Evolutionary conservation across 1,139 yeast genomes (phyloP).

Genomic region (Lodderomyces orthopsilosis): DNA sequence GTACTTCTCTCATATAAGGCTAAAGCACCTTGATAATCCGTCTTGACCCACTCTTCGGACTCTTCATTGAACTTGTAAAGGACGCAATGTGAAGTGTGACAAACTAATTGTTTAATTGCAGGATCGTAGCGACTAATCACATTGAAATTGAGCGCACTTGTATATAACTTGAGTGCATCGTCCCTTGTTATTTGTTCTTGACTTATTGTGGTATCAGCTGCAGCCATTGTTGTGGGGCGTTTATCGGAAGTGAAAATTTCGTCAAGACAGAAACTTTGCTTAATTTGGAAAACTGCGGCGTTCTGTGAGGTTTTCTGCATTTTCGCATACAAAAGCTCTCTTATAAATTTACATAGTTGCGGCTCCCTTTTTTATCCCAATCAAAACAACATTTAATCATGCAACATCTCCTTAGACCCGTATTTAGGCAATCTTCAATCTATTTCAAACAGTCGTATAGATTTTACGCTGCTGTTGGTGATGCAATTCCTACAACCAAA

Average conservation of each 20-base stretch:
- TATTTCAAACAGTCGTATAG: slow-evolving; percentile 12
- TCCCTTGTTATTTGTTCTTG: slow-evolving; percentile 22
- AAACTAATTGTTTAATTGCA: slow-evolving; percentile 65
- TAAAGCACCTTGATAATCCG: slow-evolving; percentile 77
- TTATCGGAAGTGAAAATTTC: background rate
- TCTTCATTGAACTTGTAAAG: slow-evolving; percentile 67
- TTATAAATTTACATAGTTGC: too few relatives aligned
- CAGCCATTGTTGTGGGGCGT: background rate
- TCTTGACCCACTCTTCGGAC: slow-evolving; percentile 74
- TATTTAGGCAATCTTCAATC: slow-evolving; percentile 8
- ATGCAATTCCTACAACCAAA: slow-evolving; percentile 52
- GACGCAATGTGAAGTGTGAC: slow-evolving; percentile 78
- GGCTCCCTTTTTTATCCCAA: too few relatives aligned
- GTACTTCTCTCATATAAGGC: slow-evolving; percentile 72
- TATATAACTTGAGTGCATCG: slow-evolving; percentile 55
- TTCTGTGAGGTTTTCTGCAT: too few relatives aligned
- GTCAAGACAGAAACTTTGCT: too few relatives aligned
- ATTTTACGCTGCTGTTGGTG: slow-evolving; percentile 48
- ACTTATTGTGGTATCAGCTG: background rate
- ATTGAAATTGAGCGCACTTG: slow-evolving; percentile 71
- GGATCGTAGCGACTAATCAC: slow-evolving; percentile 87
- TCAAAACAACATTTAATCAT: slow-evolving; percentile 4
- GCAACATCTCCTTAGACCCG: slow-evolving; percentile 11
- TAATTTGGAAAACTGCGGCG: background rate
- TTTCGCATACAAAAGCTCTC: too few relatives aligned